Percentiles rank a stretch among this genome's conserved stretches.
These are phyloP conservation scores for Penicillium cosmopolitanum DNA, from an alignment of 495 filamentous ascomycete species.

Conservation along the genomic window DNA sequence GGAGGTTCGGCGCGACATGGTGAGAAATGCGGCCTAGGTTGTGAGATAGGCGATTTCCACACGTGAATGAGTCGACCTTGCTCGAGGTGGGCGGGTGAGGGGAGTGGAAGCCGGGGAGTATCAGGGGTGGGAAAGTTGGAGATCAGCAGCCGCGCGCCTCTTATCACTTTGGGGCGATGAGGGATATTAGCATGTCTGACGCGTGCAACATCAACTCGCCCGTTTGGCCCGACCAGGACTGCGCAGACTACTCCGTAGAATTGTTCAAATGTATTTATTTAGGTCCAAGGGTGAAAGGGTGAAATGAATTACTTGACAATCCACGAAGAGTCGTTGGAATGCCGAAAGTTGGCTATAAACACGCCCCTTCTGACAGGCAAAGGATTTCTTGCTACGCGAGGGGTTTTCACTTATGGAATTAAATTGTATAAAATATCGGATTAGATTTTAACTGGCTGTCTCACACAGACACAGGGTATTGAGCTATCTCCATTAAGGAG, in stretches of 20 bases:
- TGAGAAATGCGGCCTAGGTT: constrained; percentile 13
- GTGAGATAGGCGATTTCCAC: constrained; percentile 20
- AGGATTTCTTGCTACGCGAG: neutral
- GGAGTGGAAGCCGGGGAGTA: constrained; percentile 19
- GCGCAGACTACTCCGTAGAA: neutral
- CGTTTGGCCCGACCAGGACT: constrained; percentile 5
- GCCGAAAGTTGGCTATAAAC: constrained; percentile 18
- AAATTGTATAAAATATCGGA: constrained; percentile 1
- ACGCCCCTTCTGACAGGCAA: constrained; percentile 4
- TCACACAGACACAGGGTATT: constrained; percentile 5
- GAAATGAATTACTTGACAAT: constrained; percentile 4
- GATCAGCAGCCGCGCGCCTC: constrained; percentile 38
- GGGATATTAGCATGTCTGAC: constrained; percentile 26
- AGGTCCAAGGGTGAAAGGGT: constrained; percentile 16
- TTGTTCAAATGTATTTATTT: constrained; percentile 9
- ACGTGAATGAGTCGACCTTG: constrained; percentile 14
- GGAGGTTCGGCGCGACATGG: constrained; percentile 36
- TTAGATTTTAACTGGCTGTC: neutral
- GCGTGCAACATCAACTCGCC: constrained; percentile 36
- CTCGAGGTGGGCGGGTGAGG: constrained; percentile 16
- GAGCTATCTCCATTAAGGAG: neutral
- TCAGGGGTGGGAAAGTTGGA: constrained; percentile 35
- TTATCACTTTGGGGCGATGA: constrained; percentile 38
- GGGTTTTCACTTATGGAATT: neutral
- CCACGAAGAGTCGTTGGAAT: constrained; percentile 24